Base-by-base conservation (phyloP, 768 basidiomycete genomes). In the Hemileccinum impolitum region DNA sequence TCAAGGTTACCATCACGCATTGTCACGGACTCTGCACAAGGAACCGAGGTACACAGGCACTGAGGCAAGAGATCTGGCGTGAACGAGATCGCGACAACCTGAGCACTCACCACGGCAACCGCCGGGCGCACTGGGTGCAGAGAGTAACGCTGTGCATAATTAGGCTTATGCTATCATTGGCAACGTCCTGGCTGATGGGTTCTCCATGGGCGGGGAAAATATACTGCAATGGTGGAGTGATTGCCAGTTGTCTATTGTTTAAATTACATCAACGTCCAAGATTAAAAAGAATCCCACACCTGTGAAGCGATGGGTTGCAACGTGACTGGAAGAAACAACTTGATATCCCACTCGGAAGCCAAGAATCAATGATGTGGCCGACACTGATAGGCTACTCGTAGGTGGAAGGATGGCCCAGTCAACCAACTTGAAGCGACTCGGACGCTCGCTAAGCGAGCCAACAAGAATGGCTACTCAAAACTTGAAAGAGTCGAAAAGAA, bases 51-150 rank as follows among this genome's bases (percentile, higher is more conserved):
- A 28, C 38, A 26, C 25, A 21, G 23, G 34, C 18, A 38, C 50
- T 45, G 32, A 38, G 51, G 38, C 31, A 37, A 26, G 23, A 45
- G 43, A 48, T 52, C 48, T 32, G 14, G 19, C 12, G 43, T 39
- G 21, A 21, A 35, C 28, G 32, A 55, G 39, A 52, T 52, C 36
- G 59, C 45, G 37, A 28, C 18, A 46, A 38, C 25, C 34, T 9
- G 19, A 23, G 25, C 34, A 25, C 25, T 34, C 31, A 39, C 25
- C 15, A 5, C 48, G 55, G 61, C 30, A 48, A 63, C 51, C 58
- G 43, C 55, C 52, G 52, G 15, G 28, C 31, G 21, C 35, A 39
- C 18, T 31, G 40, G 23, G 34, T 42, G 47, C 23, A n/a, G 28
- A 9, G 28, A 35, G n/a, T 38, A 39, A 51, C 26, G 41, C 21